Percentiles rank a stretch among this genome's conserved stretches.
Conservation (phyloP, 495 filamentous ascomycete species). For the Lasiosphaeriaceae sp. region DNA sequence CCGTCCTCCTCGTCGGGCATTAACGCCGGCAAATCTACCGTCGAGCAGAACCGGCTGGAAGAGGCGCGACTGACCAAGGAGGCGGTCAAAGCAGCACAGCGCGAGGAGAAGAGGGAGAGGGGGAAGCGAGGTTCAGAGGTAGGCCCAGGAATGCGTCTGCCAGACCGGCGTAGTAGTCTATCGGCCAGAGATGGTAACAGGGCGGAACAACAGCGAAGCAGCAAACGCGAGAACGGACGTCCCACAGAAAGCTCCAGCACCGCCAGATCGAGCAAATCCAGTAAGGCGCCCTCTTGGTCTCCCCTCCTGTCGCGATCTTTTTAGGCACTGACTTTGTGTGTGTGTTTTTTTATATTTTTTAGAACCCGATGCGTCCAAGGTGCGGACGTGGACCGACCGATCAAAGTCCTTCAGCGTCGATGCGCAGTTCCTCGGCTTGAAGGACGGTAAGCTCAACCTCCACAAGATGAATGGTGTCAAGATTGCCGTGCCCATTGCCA, state of each 20-base stretch:
- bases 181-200: conserved; percentile 56
- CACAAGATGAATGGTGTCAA: conserved; percentile 98
- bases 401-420: conserved; percentile 96
- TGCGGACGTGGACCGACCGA: conserved; percentile 90
- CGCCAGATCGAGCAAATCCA: conserved; percentile 59
- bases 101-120: conserved; percentile 48
- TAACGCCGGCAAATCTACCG: conserved; percentile 64
- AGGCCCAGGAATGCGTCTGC: conserved; percentile 67
- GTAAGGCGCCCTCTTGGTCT: conserved; percentile 48
- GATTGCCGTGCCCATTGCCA: conserved; percentile 89
- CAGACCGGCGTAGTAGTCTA: conserved; percentile 66
- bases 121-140: conserved; percentile 59
- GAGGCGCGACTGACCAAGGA: conserved; percentile 77
- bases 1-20: conserved; percentile 46
- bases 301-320: too few species aligned
- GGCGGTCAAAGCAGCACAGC: conserved; percentile 57
- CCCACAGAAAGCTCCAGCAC: conserved; percentile 33
- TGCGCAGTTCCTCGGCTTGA: conserved; percentile 89
- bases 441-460: conserved; percentile 94
- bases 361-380: conserved; percentile 83
- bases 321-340: too few species aligned
- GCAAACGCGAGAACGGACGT: conserved; percentile 59
- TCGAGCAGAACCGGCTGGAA: conserved; percentile 80
- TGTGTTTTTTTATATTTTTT: background rate
- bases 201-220: conserved; percentile 61